phyloP scores from a whole-genome alignment of 176 grass and related monocot genomes.

The Carex pumila region DNA sequence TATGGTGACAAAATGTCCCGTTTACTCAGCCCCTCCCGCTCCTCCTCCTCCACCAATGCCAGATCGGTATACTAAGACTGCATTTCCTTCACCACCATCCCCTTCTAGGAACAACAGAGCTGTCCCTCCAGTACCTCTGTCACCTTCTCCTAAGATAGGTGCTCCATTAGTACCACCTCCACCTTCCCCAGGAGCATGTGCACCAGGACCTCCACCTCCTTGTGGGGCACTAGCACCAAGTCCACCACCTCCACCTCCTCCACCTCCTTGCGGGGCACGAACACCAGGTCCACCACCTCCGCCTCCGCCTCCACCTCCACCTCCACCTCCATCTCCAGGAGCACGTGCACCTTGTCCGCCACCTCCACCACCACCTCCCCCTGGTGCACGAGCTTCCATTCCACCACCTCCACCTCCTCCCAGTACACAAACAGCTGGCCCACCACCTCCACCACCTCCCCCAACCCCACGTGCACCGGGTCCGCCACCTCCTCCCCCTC shows the following conservation, averaged over 20 bases:
- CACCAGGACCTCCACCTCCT: constrained; percentile 12
- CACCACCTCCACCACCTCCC: constrained; percentile 32
- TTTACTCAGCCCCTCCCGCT: constrained; percentile 28
- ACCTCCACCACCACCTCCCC: constrained; percentile 26
- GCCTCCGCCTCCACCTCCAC: constrained; percentile 3
- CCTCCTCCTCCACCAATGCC: constrained; percentile 25
- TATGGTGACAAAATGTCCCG: constrained; percentile 10
- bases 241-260: constrained; percentile 29
- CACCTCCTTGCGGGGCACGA: background rate
- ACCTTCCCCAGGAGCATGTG: background rate
- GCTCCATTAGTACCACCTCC: constrained; percentile 14
- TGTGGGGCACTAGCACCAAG: background rate
- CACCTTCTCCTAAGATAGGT: constrained; percentile 1
- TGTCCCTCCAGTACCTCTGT: constrained; percentile 15
- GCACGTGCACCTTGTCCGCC: constrained; percentile 35
- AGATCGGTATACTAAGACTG: background rate
- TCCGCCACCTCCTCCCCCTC: constrained; percentile 26
- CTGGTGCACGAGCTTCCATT: background rate
- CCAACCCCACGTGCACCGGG: constrained; percentile 9
- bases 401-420: constrained; percentile 11
- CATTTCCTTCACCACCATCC: background rate
- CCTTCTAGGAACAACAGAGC: background rate
- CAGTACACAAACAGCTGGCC: constrained; percentile 17
- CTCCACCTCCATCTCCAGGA: constrained; percentile 3
- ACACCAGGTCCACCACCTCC: background rate